Evolutionary conservation across 768 basidiomycete genomes (phyloP).

Genomic region (Tricholoma saponaceum): DNA sequence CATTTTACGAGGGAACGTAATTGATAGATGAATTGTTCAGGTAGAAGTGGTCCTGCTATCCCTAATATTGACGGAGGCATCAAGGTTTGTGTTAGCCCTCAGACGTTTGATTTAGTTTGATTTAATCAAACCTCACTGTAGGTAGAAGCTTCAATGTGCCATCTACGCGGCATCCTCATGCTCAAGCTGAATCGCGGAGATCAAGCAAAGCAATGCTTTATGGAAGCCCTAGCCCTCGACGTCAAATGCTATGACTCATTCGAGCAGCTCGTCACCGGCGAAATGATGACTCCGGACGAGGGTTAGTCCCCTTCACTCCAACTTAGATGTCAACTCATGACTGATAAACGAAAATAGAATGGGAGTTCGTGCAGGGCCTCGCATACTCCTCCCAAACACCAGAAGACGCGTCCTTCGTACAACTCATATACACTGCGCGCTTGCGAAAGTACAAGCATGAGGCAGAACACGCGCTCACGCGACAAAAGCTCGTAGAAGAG

Average conservation of each 20-base stretch:
- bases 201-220: slow-evolving; percentile 90
- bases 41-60: slow-evolving; percentile 62
- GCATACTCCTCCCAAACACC: slow-evolving; percentile 79
- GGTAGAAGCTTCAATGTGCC: slow-evolving; percentile 98
- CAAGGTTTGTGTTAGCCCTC: slow-evolving; percentile 50
- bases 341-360: slow-evolving; percentile 53
- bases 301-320: slow-evolving; percentile 41
- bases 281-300: slow-evolving; percentile 96
- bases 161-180: slow-evolving; percentile 90
- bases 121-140: slow-evolving; percentile 24
- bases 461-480: slow-evolving; percentile 75
- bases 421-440: slow-evolving; percentile 88
- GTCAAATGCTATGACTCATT: slow-evolving; percentile 98
- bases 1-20: background rate
- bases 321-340: background rate
- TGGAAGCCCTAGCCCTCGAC: slow-evolving; percentile 92
- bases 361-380: slow-evolving; percentile 90
- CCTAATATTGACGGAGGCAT: slow-evolving; percentile 90
- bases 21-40: slow-evolving; percentile 25
- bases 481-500: slow-evolving; percentile 75
- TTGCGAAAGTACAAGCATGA: slow-evolving; percentile 88
- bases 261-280: slow-evolving; percentile 81
- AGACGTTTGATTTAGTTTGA: background rate
- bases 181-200: slow-evolving; percentile 89
- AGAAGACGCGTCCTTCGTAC: slow-evolving; percentile 88